Base-by-base conservation (phyloP, 805 yeast species). In the Saccharomycopsis olivae region DNA sequence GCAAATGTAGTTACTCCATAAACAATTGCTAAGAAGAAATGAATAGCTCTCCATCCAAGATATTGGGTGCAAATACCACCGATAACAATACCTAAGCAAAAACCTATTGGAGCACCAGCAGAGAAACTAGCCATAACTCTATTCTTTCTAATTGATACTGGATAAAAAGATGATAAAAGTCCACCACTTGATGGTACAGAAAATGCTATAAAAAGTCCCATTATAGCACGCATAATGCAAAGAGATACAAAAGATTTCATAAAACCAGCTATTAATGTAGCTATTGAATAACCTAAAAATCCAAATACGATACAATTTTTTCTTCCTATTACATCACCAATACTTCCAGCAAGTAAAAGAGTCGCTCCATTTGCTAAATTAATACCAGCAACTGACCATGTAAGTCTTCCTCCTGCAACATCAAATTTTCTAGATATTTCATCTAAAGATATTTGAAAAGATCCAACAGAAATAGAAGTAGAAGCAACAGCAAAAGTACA, bases 301-400 rank as follows among this genome's bases (percentile, higher is more conserved):
- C 68, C 60, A 5, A 52, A 46, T 1, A 66, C 37, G 9, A 68
- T 53, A 5, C 66, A 55, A 15, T 57, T 55, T 40, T 59, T 65
- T 23, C 73, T 54, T n/a, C 73, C 73, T 48, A 68, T 52, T 0
- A 62, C 59, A 52, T 68, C 74, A 1, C 73, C 67, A n/a, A 69
- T 46, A 19, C 65, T 66, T 8, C 73, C 71, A 58, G 65, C 59
- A 8, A 68, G 39, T 15, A 68, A 51, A 21, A 69, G 51, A 32
- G 64, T 58, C 2, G 70, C 54, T 5, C 72, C 73, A 36, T 60
- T 60, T 3, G 69, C 68, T 11, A 68, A 53, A 35, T 55, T 54
- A 17, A 66, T 60, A 14, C 68, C 53, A 6, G 65, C 55, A 6
- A 61, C 57, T 14, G 62, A 54, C 74, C 74, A 68, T 2, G 70